Base-by-base conservation (phyloP, 163 green algal species). In the Dunaliella salina region DNA sequence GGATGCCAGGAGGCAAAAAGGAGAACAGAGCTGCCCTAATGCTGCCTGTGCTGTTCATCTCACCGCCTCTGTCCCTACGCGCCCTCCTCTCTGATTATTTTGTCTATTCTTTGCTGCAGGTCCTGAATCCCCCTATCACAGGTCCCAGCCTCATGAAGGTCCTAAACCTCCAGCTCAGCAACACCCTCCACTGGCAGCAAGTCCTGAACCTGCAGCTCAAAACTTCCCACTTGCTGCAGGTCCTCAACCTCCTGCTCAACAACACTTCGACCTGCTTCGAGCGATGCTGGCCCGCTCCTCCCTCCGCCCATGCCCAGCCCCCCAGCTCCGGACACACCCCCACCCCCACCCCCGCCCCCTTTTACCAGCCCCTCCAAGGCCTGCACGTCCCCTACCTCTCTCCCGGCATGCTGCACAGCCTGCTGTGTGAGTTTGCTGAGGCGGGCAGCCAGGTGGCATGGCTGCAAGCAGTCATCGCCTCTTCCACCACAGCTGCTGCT, bases 301-400 rank as follows among this genome's bases (percentile, higher is more conserved):
- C 32, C 45, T n/a, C 81, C 81, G 13, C 8, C 13, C 40, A 46
- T 75, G 0, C 40, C 63, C 46, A 30, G 24, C 30, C 33, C 80
- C 12, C 80, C 69, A 8, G 40, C 40, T 15, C 40, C 40, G 40
- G 40, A 50, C 40, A 50, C 40, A 50, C 40, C 40, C 40, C 40
- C 40, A 50, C 40, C 4, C 8, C 40, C 40, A 50, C 40, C 40
- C 40, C 63, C 4, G 63, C 63, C 24, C 63, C 63, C 63, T 75
- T 20, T 12, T 82, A 72, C 78, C n/a, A 57, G 26, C 57, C 80
- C 40, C 59, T 69, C 1, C 67, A 35, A 29, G 85, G 81, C 67
- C 34, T 88, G 18, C 85, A 88, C 45, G 80, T 84, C 17, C 85
- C 85, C 26, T 81, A 88, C 81, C 85, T 88, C 1, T 85, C 85